Base-by-base conservation (phyloP, 2,329 filamentous ascomycete species). In the Trichoderma atroviride region DNA sequence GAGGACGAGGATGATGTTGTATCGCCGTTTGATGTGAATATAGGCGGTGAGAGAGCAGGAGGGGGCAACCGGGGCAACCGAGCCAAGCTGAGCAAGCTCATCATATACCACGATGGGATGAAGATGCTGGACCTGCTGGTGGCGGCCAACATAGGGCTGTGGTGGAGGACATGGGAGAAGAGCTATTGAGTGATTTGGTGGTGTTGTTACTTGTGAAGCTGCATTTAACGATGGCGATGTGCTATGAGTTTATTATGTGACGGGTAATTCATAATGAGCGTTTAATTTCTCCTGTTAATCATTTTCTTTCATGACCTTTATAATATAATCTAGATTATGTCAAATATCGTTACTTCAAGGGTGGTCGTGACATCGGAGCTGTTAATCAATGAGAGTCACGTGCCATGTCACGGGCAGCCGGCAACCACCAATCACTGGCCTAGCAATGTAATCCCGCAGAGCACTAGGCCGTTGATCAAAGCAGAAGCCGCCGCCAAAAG, bases 111-210 rank as follows among this genome's bases (percentile, higher is more conserved):
- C 68, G 94, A 97, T 75, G 96, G 96, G 0, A 81, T 97, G 73
- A 97, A 97, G 83, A 98, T 99, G 95, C 80, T 98, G 75, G 96
- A 99, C 83, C 79, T 99, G 70, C 84, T 97, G 0, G 93, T 99
- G 24, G 93, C 95, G 4, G 92, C 94, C 13, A 97, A 97, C 77
- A 88, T 99, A 81, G 93, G 92, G 1, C 83, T 98, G 19, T 99
- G 94, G 93, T 98, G 95, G 94, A 89, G 90, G 74, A 89, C 92
- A 4, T 97, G 94, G 87, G 91, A 93, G 74, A 85, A 82, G 75
- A 84, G 80, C 76, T 81, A 81, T 70, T 81, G 57, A 72, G 4
- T 6, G 56, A n/a, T 5, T 13, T 14, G 24, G 7, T 14, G 22
- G 37, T n/a, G n/a, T 33, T 9, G 16, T 47, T n/a, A 57, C 50